Conservation (phyloP, 2,329 filamentous ascomycete species). For the Escovopsis sp. region DNA sequence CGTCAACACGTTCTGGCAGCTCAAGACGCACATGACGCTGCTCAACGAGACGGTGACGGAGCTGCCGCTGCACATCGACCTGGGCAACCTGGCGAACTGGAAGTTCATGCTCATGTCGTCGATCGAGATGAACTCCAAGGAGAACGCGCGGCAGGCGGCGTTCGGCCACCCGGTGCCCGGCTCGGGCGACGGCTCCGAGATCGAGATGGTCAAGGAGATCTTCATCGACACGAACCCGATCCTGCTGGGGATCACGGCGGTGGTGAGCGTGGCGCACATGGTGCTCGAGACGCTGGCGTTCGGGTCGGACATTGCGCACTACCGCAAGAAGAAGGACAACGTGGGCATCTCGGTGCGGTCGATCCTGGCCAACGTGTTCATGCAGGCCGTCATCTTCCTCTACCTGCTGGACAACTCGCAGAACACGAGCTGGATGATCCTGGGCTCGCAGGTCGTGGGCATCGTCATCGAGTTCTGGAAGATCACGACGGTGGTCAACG, state of each 20-base stretch:
- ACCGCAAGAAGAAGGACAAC: constrained; percentile 99
- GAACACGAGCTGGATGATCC: constrained; percentile 97
- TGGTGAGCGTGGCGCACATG: constrained; percentile 83
- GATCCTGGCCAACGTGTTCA: constrained; percentile 93
- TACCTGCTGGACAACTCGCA: constrained; percentile 96
- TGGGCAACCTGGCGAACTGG: constrained; percentile 74
- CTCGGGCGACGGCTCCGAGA: constrained; percentile 78
- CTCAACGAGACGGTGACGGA: constrained; percentile 79
- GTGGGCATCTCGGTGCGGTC: constrained; percentile 92
- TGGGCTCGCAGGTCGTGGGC: constrained; percentile 80
- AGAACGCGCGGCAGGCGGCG: constrained; percentile 64
- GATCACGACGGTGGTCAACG: constrained; percentile 86
- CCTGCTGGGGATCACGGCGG: constrained; percentile 66
- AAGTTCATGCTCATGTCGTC: constrained; percentile 76
- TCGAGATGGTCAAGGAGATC: constrained; percentile 95
- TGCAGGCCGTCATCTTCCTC: constrained; percentile 91
- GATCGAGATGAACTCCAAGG: constrained; percentile 76
- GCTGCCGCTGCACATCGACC: constrained; percentile 66
- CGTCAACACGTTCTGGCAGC: constrained; percentile 94
- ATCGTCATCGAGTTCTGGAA: constrained; percentile 68
- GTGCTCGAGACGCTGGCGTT: constrained; percentile 93
- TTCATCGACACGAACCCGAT: constrained; percentile 88
- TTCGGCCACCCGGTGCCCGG: constrained; percentile 55
- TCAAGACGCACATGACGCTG: constrained; percentile 78
- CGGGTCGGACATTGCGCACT: constrained; percentile 94